Evolutionary conservation across 1,284 basidiomycete species (phyloP).

Genomic region (Boletellus deceptivus): DNA sequence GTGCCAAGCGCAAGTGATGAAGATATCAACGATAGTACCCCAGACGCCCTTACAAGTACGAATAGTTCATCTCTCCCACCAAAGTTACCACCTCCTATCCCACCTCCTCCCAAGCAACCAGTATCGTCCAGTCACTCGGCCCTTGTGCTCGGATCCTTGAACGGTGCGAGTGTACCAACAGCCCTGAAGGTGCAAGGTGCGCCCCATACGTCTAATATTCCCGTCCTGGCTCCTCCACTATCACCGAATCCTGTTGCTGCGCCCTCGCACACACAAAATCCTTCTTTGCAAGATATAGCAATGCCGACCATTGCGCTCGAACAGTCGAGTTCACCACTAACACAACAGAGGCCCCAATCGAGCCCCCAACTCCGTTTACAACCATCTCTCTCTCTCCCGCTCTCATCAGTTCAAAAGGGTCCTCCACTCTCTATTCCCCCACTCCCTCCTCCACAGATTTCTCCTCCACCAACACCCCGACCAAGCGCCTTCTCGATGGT

Average conservation of each 20-base stretch:
- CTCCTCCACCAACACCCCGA: conserved; percentile 32
- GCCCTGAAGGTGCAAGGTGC: neutral
- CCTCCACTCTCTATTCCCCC: conserved; percentile 23
- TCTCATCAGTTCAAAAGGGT: conserved; percentile 13
- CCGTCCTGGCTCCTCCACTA: conserved; percentile 16
- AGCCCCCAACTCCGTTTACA: conserved; percentile 7
- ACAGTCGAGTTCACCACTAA: neutral
- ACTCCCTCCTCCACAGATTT: conserved; percentile 29
- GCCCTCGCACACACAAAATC: conserved; percentile 6
- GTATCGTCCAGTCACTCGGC: conserved; percentile 19
- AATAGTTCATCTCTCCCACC: conserved; percentile 43
- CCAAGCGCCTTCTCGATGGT: conserved; percentile 6
- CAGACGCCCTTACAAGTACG: conserved; percentile 40
- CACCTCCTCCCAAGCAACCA: conserved; percentile 40
- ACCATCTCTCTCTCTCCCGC: conserved; percentile 10
- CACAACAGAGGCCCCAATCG: conserved; percentile 4
- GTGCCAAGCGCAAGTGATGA: conserved; percentile 55
- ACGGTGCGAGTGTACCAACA: neutral
- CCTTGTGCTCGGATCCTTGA: conserved; percentile 4
- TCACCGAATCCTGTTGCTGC: conserved; percentile 12
- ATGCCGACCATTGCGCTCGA: neutral
- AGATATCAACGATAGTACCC: conserved; percentile 34
- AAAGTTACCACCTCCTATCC: conserved; percentile 48
- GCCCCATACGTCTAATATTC: conserved; percentile 6
- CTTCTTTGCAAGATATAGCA: neutral